A percentile compares a stretch with the other conserved stretches of the same genome.
These are phyloP conservation scores for Yamadazyma laniorum DNA, from an alignment of 805 yeast genomes.

Conservation along the genomic window DNA sequence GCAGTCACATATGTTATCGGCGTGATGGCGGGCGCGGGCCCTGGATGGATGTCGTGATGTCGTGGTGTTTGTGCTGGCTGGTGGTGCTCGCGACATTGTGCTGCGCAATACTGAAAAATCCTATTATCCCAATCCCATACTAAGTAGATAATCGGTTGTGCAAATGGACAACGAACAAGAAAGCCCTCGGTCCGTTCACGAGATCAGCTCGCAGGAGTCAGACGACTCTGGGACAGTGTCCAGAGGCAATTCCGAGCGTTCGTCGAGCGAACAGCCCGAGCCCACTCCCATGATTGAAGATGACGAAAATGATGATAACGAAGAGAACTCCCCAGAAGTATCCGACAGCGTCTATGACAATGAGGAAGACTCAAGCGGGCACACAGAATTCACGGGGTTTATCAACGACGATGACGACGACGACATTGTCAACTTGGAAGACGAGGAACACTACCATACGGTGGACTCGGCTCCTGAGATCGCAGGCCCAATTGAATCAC, in stretches of 20 bases:
- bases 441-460: not conserved
- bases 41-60: too few relatives aligned
- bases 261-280: too few relatives aligned
- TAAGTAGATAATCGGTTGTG: too few relatives aligned
- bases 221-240: too few relatives aligned
- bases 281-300: too few relatives aligned
- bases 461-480: not conserved
- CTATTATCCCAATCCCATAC: too few relatives aligned
- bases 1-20: conserved; percentile 1
- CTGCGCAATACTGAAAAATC: not conserved
- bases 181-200: not conserved
- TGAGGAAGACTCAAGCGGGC: not conserved
- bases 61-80: too few relatives aligned
- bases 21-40: too few relatives aligned
- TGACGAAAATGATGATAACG: not conserved
- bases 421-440: conserved; percentile 9
- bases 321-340: not conserved
- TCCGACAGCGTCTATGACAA: too few relatives aligned
- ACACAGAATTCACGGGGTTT: not conserved
- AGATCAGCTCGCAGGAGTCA: not conserved
- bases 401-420: conserved; percentile 4
- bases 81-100: not conserved
- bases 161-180: not conserved
- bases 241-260: too few relatives aligned
- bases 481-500: too few relatives aligned